A percentile compares a stretch with the other conserved stretches of the same genome.
phyloP scores from a whole-genome alignment of 441 rosid genomes.

The Gossypium lobatum region DNA sequence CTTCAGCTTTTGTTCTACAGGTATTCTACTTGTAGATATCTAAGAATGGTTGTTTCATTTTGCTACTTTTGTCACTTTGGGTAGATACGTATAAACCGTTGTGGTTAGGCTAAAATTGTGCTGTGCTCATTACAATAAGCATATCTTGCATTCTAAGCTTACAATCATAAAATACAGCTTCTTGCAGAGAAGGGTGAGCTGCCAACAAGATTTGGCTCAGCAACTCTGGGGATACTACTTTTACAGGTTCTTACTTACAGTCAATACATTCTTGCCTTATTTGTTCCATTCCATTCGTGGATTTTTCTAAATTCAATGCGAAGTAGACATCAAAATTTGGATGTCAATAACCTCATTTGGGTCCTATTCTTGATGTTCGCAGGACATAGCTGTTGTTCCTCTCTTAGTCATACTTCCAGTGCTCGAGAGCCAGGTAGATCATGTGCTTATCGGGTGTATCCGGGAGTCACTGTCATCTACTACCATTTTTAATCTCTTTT shows the following conservation, averaged over 20 bases:
- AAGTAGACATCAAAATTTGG: slow-evolving; percentile 17
- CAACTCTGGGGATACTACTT: slow-evolving; percentile 95
- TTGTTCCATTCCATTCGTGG: slow-evolving; percentile 5
- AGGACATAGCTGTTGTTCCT: slow-evolving; percentile 98
- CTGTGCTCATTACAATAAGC: background rate
- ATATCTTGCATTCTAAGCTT: slow-evolving; percentile 23
- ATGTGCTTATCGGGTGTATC: background rate
- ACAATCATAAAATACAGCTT: slow-evolving; percentile 55
- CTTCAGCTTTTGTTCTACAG: slow-evolving; percentile 97
- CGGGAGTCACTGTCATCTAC: background rate
- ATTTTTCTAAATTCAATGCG: slow-evolving; percentile 16
- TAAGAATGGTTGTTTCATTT: slow-evolving; percentile 1
- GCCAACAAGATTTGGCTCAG: slow-evolving; percentile 95
- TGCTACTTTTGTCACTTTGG: background rate
- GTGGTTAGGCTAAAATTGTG: background rate
- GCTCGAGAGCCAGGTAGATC: slow-evolving; percentile 79
- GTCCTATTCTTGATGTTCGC: slow-evolving; percentile 28
- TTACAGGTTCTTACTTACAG: slow-evolving; percentile 57
- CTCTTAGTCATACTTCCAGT: slow-evolving; percentile 90
- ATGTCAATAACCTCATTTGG: slow-evolving; percentile 21
- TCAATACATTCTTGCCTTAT: slow-evolving; percentile 2
- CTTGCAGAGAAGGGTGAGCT: slow-evolving; percentile 99
- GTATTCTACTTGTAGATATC: slow-evolving; percentile 33
- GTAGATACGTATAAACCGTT: background rate
- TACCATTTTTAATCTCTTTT: background rate